These are phyloP conservation scores for Chaetoceros tenuissimus DNA, from an alignment of 108 stramenopile species.

Conservation along the genomic window DNA sequence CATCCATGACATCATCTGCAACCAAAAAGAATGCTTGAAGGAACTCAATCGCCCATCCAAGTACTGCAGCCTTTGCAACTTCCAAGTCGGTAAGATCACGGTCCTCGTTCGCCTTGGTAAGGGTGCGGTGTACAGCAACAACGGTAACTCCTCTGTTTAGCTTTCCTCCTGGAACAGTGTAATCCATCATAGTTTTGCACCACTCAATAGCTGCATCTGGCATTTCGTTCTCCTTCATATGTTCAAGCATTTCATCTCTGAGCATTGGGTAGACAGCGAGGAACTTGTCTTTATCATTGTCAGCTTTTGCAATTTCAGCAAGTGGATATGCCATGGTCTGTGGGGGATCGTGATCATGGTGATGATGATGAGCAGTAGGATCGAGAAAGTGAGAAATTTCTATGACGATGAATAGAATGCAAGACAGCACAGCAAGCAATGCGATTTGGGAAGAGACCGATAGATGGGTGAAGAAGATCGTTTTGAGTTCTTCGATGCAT, in stretches of 20 bases:
- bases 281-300: slow-evolving; percentile 40
- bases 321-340: not conserved
- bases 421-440: not conserved
- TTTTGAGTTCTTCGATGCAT: not conserved
- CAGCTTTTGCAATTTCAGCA: slow-evolving; percentile 2
- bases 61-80: slow-evolving; percentile 39
- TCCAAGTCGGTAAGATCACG: slow-evolving; percentile 39
- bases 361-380: not conserved
- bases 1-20: slow-evolving; percentile 99
- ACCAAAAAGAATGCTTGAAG: slow-evolving; percentile 98
- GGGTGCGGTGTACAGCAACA: slow-evolving; percentile 22
- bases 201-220: slow-evolving; percentile 46
- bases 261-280: slow-evolving; percentile 46
- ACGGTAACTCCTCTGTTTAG: slow-evolving; percentile 88
- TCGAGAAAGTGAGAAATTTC: not conserved
- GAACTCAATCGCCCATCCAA: slow-evolving; percentile 97
- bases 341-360: not conserved
- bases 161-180: slow-evolving; percentile 94
- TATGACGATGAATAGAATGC: not conserved
- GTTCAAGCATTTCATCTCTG: slow-evolving; percentile 40
- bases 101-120: slow-evolving; percentile 19
- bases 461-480: not conserved
- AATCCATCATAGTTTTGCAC: slow-evolving; percentile 70
- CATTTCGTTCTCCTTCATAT: slow-evolving; percentile 59
- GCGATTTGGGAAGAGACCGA: not conserved